Evolutionary conservation across 176 grass and related monocot species (phyloP).

Genomic region (Calamus simplicifolius): DNA sequence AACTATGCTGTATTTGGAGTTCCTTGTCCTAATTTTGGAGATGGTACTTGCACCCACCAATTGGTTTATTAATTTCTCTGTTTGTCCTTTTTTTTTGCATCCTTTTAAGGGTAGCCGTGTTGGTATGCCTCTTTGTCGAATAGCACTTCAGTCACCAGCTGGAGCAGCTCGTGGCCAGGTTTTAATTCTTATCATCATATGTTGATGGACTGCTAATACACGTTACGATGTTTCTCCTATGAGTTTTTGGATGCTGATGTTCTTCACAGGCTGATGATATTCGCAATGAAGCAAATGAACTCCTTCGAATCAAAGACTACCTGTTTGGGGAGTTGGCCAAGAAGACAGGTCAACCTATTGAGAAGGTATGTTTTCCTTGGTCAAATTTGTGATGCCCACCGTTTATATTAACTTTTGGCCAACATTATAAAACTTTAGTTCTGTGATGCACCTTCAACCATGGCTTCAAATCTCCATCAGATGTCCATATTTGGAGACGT

Average conservation of each 20-base stretch:
- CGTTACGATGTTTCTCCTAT: neutral
- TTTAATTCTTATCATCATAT: slow-evolving; percentile 14
- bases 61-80: slow-evolving; percentile 10
- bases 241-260: neutral
- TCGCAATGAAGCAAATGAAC: slow-evolving; percentile 79
- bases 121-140: slow-evolving; percentile 63
- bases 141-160: slow-evolving; percentile 80
- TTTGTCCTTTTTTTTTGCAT: slow-evolving; percentile 11
- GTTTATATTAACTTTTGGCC: no score
- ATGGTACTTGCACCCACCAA: neutral
- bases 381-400: neutral
- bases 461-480: no score
- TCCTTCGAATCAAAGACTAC: slow-evolving; percentile 69
- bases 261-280: slow-evolving; percentile 69
- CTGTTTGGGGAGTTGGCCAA: slow-evolving; percentile 72
- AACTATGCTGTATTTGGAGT: slow-evolving; percentile 1
- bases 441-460: no score
- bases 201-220: neutral
- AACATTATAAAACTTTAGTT: no score
- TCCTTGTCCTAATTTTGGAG: neutral
- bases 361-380: slow-evolving; percentile 37
- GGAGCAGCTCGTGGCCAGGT: slow-evolving; percentile 92
- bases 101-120: slow-evolving; percentile 57
- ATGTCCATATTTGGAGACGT: no score
- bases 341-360: slow-evolving; percentile 73